Conservation (phyloP, 2,329 filamentous ascomycete species). For the Diaporthe citri region DNA sequence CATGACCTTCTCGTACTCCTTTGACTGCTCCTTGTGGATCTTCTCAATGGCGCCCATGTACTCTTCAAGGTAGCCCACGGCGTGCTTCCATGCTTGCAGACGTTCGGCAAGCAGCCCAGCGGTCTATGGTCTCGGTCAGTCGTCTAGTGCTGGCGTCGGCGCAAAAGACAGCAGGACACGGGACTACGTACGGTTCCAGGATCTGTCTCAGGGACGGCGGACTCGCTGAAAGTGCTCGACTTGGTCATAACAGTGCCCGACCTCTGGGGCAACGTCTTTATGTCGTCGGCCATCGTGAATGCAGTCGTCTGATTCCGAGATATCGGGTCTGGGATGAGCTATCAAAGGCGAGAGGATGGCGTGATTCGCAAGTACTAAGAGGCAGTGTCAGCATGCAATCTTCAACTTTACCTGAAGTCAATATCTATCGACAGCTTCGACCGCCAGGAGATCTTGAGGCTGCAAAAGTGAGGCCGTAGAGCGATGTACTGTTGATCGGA, state of each 20-base stretch:
- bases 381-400: neutral
- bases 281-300: conserved; percentile 36
- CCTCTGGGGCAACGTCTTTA: conserved; percentile 42
- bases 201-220: conserved; percentile 70
- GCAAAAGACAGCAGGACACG: neutral
- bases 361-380: neutral
- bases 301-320: neutral
- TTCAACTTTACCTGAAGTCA: conserved; percentile 10
- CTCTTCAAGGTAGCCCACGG: conserved; percentile 89
- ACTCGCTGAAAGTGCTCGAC: conserved; percentile 62
- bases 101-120: conserved; percentile 87
- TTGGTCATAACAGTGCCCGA: conserved; percentile 41
- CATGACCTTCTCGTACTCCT: conserved; percentile 94
- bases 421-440: neutral
- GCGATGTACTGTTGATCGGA: neutral
- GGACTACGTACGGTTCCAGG: conserved; percentile 65
- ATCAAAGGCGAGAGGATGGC: neutral
- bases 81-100: conserved; percentile 95
- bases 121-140: conserved; percentile 63
- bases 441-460: neutral
- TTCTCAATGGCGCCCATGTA: conserved; percentile 90
- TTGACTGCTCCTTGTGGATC: conserved; percentile 84
- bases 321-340: neutral
- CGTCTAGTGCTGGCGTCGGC: neutral
- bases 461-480: conserved; percentile 3